These are phyloP conservation scores for Boletus barrowsii DNA, from an alignment of 768 basidiomycete genomes.

Conservation along the genomic window DNA sequence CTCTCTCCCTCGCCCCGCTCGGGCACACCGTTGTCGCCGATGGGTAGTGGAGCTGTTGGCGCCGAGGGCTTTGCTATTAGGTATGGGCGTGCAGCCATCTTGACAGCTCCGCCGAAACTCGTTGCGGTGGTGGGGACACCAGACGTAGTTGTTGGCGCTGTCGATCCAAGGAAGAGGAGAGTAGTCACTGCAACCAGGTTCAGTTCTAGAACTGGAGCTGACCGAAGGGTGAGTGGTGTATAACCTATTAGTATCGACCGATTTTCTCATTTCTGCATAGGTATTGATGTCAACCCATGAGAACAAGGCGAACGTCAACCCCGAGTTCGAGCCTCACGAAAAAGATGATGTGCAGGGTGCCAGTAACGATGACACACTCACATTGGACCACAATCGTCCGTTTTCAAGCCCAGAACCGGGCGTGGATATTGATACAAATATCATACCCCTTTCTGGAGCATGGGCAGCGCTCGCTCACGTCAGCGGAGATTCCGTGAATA, in stretches of 20 bases:
- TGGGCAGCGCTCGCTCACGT: slow-evolving; percentile 65
- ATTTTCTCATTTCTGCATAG: slow-evolving; percentile 34
- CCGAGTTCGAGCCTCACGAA: slow-evolving; percentile 20
- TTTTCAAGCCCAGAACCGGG: slow-evolving; percentile 28
- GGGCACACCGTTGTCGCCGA: slow-evolving; percentile 34
- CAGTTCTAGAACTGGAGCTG: slow-evolving; percentile 77
- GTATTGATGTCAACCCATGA: slow-evolving; percentile 82
- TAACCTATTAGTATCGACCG: not conserved
- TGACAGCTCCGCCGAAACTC: slow-evolving; percentile 82
- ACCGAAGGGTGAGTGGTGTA: slow-evolving; percentile 61
- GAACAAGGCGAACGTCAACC: slow-evolving; percentile 41
- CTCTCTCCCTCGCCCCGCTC: slow-evolving; percentile 29
- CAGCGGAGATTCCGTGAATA: slow-evolving; percentile 32
- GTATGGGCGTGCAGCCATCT: slow-evolving; percentile 68
- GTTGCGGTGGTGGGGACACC: slow-evolving; percentile 83
- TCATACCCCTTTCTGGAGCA: slow-evolving; percentile 67
- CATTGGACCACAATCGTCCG: slow-evolving; percentile 10
- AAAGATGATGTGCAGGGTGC: slow-evolving; percentile 14
- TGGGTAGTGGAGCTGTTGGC: slow-evolving; percentile 20
- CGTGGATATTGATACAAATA: slow-evolving; percentile 63
- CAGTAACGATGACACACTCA: not conserved
- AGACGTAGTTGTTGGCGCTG: slow-evolving; percentile 85
- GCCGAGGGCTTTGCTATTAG: slow-evolving; percentile 42
- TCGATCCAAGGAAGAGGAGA: slow-evolving; percentile 78
- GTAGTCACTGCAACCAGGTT: slow-evolving; percentile 88